A percentile compares a stretch with the other conserved stretches of the same genome.
phyloP scores from a whole-genome alignment of 352 stramenopile species.

The Phytopythium sindhum region DNA sequence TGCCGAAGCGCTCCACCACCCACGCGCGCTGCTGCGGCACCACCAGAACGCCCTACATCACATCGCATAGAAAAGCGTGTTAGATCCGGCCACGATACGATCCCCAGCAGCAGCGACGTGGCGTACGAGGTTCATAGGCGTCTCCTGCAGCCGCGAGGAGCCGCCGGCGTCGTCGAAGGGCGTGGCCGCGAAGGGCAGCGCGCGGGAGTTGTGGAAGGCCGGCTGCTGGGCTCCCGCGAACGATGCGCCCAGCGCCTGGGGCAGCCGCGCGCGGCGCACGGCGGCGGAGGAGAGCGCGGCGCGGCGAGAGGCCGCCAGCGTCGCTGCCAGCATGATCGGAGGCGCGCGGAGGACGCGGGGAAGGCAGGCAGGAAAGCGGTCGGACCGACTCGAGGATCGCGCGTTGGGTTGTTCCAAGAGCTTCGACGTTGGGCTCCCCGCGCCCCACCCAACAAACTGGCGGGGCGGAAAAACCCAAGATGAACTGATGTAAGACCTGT shows the following conservation, averaged over 20 bases:
- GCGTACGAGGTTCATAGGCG: slow-evolving; percentile 50
- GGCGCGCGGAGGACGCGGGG: background rate
- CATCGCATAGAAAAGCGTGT: background rate
- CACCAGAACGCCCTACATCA: slow-evolving; percentile 69
- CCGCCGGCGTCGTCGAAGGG: slow-evolving; percentile 39
- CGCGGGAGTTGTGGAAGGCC: slow-evolving; percentile 27
- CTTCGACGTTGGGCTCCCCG: background rate
- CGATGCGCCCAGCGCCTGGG: slow-evolving; percentile 1
- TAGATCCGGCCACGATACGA: background rate
- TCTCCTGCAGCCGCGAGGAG: slow-evolving; percentile 40
- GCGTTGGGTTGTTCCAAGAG: background rate
- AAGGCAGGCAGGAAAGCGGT: background rate
- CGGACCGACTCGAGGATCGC: background rate
- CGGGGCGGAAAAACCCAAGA: too few species aligned
- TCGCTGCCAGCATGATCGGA: slow-evolving; percentile 19
- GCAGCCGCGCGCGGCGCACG: slow-evolving; percentile 12
- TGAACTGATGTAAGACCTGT: too few species aligned
- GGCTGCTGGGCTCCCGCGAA: background rate
- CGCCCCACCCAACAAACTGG: background rate
- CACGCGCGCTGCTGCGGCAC: slow-evolving; percentile 88
- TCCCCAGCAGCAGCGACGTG: background rate
- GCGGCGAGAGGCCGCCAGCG: slow-evolving; percentile 17
- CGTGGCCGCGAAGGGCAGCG: slow-evolving; percentile 17
- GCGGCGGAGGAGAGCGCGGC: slow-evolving; percentile 1
- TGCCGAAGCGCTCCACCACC: slow-evolving; percentile 91